Conservation (phyloP, 345 rosid species). For the Eucalyptus leucophloia region DNA sequence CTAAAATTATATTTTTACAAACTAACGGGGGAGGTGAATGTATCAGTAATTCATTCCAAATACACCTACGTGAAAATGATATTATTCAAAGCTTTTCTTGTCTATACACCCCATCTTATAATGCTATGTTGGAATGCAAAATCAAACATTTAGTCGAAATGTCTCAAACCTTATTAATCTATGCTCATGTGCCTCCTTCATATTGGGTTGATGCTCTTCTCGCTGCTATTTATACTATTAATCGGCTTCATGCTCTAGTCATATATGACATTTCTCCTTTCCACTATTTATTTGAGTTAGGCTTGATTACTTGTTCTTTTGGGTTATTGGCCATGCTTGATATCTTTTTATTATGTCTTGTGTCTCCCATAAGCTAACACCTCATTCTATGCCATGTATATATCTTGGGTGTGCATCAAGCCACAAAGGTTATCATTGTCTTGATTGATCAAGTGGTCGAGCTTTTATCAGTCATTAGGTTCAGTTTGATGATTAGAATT, state of each 20-base stretch:
- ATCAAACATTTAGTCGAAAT: neutral
- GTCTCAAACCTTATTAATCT: neutral
- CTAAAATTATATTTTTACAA: neutral
- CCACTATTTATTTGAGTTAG: neutral
- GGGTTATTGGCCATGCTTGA: neutral
- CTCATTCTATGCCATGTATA: neutral
- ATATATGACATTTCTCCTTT: neutral
- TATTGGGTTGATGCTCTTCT: neutral
- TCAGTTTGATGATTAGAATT: neutral
- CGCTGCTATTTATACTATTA: neutral
- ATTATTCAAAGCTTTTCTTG: neutral
- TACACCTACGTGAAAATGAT: too few species aligned
- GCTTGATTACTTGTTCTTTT: neutral
- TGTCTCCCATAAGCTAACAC: neutral
- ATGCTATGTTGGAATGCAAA: neutral
- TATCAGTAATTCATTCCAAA: too few species aligned
- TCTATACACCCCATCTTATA: neutral
- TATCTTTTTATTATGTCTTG: neutral
- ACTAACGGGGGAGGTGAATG: neutral
- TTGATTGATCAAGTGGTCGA: neutral
- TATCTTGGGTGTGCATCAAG: neutral
- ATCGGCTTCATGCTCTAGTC: too few species aligned
- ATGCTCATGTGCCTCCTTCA: neutral
- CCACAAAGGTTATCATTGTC: neutral
- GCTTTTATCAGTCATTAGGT: too few species aligned